Percentiles rank a stretch among this genome's conserved stretches.
Conservation (phyloP, 2,329 filamentous ascomycete species). For the Fusarium camptoceras region DNA sequence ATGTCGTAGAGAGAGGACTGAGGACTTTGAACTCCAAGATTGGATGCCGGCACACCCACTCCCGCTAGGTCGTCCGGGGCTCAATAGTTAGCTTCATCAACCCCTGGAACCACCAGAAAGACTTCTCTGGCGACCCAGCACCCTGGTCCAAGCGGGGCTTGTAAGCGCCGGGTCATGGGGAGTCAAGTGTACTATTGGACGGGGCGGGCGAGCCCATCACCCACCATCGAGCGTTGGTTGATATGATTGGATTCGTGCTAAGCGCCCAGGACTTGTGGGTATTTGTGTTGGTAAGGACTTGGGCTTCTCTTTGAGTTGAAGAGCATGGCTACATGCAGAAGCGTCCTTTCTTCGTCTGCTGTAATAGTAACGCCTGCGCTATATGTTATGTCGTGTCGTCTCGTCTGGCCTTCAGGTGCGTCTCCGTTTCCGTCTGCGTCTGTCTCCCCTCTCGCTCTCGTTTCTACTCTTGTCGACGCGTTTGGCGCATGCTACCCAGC, state of each 20-base stretch:
- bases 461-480: constrained; percentile 25
- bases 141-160: constrained; percentile 43
- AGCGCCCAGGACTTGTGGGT: constrained; percentile 50
- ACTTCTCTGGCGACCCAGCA: constrained; percentile 42
- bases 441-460: constrained; percentile 14
- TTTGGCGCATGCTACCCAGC: constrained; percentile 38
- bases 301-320: constrained; percentile 25
- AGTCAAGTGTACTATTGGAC: constrained; percentile 46
- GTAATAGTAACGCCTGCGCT: constrained; percentile 19
- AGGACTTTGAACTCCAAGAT: constrained; percentile 9
- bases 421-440: not conserved
- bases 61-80: not conserved
- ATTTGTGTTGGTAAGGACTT: constrained; percentile 36
- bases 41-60: constrained; percentile 28
- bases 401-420: constrained; percentile 23
- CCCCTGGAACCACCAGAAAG: constrained; percentile 19
- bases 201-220: constrained; percentile 48
- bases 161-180: constrained; percentile 51
- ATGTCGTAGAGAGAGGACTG: not conserved
- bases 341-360: constrained; percentile 23
- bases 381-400: constrained; percentile 17
- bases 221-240: constrained; percentile 41
- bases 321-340: constrained; percentile 42
- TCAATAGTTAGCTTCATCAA: constrained; percentile 3
- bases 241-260: constrained; percentile 52